These are phyloP conservation scores for Diaporthe caulivora DNA, from an alignment of 2,329 filamentous ascomycete genomes.

Conservation along the genomic window DNA sequence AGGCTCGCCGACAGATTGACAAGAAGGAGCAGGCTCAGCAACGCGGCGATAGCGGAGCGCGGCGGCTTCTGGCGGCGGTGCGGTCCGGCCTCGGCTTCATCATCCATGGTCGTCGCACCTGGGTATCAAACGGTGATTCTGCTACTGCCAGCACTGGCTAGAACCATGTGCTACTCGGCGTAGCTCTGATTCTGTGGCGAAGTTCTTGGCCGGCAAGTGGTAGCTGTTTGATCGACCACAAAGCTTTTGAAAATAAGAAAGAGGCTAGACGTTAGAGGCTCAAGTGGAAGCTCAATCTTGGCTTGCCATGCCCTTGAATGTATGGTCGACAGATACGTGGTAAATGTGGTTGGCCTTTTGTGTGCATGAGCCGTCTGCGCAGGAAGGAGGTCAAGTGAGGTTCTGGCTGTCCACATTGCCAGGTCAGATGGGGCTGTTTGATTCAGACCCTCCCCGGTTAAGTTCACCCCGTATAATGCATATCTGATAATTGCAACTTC, in stretches of 20 bases:
- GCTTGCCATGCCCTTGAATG: not conserved
- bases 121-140: not conserved
- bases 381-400: not conserved
- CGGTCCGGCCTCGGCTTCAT: not conserved
- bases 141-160: not conserved
- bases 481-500: not conserved
- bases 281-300: not conserved
- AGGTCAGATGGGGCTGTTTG: not conserved
- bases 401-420: not conserved
- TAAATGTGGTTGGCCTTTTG: not conserved
- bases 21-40: conserved; percentile 57
- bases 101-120: not conserved
- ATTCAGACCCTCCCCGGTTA: conserved; percentile 10
- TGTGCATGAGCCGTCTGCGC: not conserved
- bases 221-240: not conserved
- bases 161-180: not conserved
- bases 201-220: not conserved
- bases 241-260: not conserved
- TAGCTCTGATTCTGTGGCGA: not conserved
- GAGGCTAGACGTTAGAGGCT: not conserved
- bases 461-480: not conserved
- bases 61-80: not conserved
- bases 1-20: conserved; percentile 62
- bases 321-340: not conserved
- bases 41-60: conserved; percentile 41